These are phyloP conservation scores for Aegle marmelos DNA, from an alignment of 345 rosid species.

Conservation along the genomic window DNA sequence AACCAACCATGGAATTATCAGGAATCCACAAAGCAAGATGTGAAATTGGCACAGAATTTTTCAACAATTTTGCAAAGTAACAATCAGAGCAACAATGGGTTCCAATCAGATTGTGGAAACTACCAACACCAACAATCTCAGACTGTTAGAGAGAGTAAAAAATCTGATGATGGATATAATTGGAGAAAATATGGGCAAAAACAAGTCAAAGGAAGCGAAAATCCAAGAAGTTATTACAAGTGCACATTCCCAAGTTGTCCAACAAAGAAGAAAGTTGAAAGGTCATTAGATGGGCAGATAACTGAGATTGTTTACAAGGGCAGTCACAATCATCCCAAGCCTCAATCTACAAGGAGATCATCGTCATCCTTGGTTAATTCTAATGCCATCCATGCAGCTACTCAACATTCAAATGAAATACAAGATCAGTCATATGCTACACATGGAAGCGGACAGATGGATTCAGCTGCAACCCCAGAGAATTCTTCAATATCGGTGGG, in stretches of 20 bases:
- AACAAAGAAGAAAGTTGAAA: slow-evolving; percentile 93
- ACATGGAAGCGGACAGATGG: slow-evolving; percentile 45
- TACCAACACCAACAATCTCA: slow-evolving; percentile 33
- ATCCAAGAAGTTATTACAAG: slow-evolving; percentile 92
- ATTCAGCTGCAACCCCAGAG: slow-evolving; percentile 58
- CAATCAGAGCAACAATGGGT: slow-evolving; percentile 24
- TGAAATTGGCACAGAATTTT: slow-evolving; percentile 35
- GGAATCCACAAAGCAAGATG: slow-evolving; percentile 28
- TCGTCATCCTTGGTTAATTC: slow-evolving; percentile 37
- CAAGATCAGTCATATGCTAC: slow-evolving; percentile 48
- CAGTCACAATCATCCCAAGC: slow-evolving; percentile 85
- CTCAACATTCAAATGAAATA: slow-evolving; percentile 26
- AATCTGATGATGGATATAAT: slow-evolving; percentile 83
- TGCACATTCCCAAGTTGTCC: slow-evolving; percentile 76
- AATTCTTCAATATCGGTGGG: slow-evolving; percentile 70
- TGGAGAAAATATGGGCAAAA: slow-evolving; percentile 99
- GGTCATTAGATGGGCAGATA: slow-evolving; percentile 73
- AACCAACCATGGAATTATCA: slow-evolving; percentile 48
- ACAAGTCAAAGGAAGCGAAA: slow-evolving; percentile 92
- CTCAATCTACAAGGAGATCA: slow-evolving; percentile 66
- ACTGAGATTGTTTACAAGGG: slow-evolving; percentile 93
- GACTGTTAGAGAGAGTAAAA: slow-evolving; percentile 50
- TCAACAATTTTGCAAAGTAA: slow-evolving; percentile 43
- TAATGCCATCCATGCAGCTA: slow-evolving; percentile 32
- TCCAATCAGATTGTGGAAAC: slow-evolving; percentile 32